Percentiles rank a stretch among this genome's conserved stretches.
phyloP scores from a whole-genome alignment of 2,329 filamentous ascomycete genomes.

The Bipolaris bicolor region DNA sequence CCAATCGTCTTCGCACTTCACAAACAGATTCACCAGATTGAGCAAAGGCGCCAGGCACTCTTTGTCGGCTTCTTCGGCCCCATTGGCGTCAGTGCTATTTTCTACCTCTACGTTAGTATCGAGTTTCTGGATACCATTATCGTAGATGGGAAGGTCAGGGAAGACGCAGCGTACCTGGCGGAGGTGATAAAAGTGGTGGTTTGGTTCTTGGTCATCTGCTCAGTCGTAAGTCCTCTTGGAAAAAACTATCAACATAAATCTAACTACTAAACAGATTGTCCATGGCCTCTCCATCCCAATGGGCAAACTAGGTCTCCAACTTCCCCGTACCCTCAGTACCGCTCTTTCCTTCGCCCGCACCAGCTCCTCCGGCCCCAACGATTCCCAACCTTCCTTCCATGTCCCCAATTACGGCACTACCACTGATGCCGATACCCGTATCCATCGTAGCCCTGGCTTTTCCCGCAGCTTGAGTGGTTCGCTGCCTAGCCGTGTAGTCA shows the following conservation, averaged over 20 bases:
- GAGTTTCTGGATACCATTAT: slow-evolving; percentile 71
- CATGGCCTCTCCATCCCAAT: slow-evolving; percentile 84
- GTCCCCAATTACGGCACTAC: slow-evolving; percentile 25
- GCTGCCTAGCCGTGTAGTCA: slow-evolving; percentile 38
- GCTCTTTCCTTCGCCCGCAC: slow-evolving; percentile 42
- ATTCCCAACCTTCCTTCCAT: slow-evolving; percentile 42
- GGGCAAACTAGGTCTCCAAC: slow-evolving; percentile 67
- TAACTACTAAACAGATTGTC: slow-evolving; percentile 61
- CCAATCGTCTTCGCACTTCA: slow-evolving; percentile 78
- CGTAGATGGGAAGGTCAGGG: slow-evolving; percentile 65
- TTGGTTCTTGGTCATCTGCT: slow-evolving; percentile 86
- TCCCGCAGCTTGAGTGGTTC: slow-evolving; percentile 28
- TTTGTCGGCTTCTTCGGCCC: slow-evolving; percentile 95
- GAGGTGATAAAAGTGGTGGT: slow-evolving; percentile 75
- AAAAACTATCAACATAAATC: background rate
- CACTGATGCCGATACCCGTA: slow-evolving; percentile 29
- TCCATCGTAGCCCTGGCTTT: slow-evolving; percentile 33
- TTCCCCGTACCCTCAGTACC: slow-evolving; percentile 68
- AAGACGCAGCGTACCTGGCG: slow-evolving; percentile 68
- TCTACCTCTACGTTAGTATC: slow-evolving; percentile 81
- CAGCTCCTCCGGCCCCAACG: slow-evolving; percentile 13
- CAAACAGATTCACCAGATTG: slow-evolving; percentile 78
- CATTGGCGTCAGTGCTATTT: slow-evolving; percentile 87
- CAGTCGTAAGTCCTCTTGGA: slow-evolving; percentile 66
- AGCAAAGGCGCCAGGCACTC: slow-evolving; percentile 73